Evolutionary conservation across 352 stramenopile genomes (phyloP), one percentile per base, ranked within the genome.

Genomic region (Pythium diclinum): DNA sequence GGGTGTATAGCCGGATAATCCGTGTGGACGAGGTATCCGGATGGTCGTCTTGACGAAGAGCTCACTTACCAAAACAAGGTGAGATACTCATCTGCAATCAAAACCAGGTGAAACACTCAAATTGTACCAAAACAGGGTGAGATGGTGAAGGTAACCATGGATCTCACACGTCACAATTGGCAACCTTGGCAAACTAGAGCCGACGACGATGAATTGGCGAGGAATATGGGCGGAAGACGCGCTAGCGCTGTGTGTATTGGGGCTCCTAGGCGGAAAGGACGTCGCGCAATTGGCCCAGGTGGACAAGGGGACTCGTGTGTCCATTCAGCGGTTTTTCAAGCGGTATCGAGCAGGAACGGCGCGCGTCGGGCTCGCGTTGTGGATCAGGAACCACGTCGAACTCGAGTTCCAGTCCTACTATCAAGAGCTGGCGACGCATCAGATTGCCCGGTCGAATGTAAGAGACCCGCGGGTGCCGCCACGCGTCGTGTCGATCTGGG

Each of bases 381-480:
- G 76, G 63, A 70, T 52, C 33, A 40, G 48, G 21, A 65, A 58
- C 19, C 69, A 74, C 7, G 34, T 87, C 2, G 47, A 54, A 8
- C 52, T 88, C 30, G 71, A 77, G 48, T 83, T 88, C 49, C 69
- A 84, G 56, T 58, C 74, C 3, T 73, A 74, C 48, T 87, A 78
- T 36, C 79, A 88, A 58, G 77, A 73, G 63, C 71, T 85, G 17
- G 71, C 81, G 47, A 85, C 75, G 14, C 75, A 75, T 17, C 74
- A 63, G 38, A 78, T 90, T 55, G 55, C 77, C 9, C 72, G 81
- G 3, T 81, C 74, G 1, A 42, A 30, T 6, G 59, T 60, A 10
- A 66, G 52, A n/a, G 81, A 90, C n/a, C 70, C 77, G 13, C 76
- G 79, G 16, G 81, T 90, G 6, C 79, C 78, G 9, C 78, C 78